Evolutionary conservation across 768 basidiomycete genomes (phyloP), one percentile per base, ranked within the genome.

Genomic region (Leccinum barrowsii): DNA sequence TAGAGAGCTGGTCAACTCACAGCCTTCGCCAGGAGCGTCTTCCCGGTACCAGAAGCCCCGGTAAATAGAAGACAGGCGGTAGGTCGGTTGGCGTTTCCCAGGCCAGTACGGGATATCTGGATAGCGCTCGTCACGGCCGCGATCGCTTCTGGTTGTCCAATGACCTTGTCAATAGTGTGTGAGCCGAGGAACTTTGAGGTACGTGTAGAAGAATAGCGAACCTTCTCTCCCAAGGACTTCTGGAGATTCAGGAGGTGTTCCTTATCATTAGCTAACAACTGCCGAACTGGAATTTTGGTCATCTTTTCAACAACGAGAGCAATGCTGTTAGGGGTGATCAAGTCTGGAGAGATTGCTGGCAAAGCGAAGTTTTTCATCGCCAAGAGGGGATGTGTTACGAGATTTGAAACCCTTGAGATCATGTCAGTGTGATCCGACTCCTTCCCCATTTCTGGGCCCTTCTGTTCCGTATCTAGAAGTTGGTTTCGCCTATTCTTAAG

Each of bases 61-160:
- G 67, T 67, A 63, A 81, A 78, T 40, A 80, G 67, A 70, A 81
- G 79, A 34, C 71, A 74, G 1, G 80, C 80, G 44, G 80, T 73
- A 0, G 81, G 81, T 42, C 78, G 66, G 46, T 75, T 67, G 28
- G 77, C 73, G 55, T 79, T 78, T 46, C 76, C 68, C 11, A 82
- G 66, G 12, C 81, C 81, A 17, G 77, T 77, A n/a, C 80, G 70
- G 6, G 78, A 78, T 24, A 82, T 70, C 40, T 80, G 72, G 37
- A 82, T 76, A 5, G 81, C 81, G 59, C 81, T 77, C 17, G 77
- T 70, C 48, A 81, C 79, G 2, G 80, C 75, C n/a, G 71, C 69
- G 52, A 81, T 70, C 7, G 79, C 80, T 42, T 77, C 73, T 28
- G 77, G 76, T 61, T 82, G 81, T 12, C 61, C 61, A 12, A 35